Conservation (phyloP, 1,284 basidiomycete species). For the Fomitopsis schrenkii region DNA sequence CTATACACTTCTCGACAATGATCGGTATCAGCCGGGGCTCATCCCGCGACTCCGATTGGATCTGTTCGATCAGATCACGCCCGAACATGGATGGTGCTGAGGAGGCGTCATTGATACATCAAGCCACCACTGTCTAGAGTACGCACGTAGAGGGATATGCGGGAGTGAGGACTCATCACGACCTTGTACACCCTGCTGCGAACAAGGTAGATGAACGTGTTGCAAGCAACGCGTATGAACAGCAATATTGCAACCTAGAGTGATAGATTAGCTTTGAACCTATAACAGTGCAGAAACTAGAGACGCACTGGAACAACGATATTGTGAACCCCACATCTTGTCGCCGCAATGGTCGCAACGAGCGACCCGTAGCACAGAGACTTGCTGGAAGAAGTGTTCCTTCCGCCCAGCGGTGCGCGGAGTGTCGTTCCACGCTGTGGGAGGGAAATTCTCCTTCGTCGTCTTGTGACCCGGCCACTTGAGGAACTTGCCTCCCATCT, state of each 20-base stretch:
- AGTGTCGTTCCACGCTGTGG: constrained; percentile 10
- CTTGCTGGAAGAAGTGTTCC: constrained; percentile 83
- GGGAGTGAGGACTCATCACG: constrained; percentile 30
- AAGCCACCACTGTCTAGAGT: background rate
- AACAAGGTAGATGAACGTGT: constrained; percentile 55
- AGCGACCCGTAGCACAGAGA: constrained; percentile 85
- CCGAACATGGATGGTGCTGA: constrained; percentile 89
- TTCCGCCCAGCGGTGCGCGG: constrained; percentile 34
- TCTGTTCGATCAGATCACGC: constrained; percentile 82
- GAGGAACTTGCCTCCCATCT: constrained; percentile 44
- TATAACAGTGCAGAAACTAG: background rate
- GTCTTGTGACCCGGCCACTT: constrained; percentile 55
- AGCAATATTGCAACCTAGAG: constrained; percentile 62
- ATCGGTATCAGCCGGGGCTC: constrained; percentile 71
- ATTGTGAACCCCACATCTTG: constrained; percentile 97
- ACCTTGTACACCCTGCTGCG: constrained; percentile 36
- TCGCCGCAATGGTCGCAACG: constrained; percentile 95
- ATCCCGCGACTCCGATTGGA: constrained; percentile 64
- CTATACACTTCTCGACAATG: constrained; percentile 94
- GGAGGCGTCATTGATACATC: constrained; percentile 4
- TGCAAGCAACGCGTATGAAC: constrained; percentile 72
- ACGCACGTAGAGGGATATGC: constrained; percentile 49
- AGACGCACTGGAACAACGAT: constrained; percentile 79
- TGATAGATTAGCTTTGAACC: background rate
- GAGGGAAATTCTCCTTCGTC: constrained; percentile 22